These are phyloP conservation scores for Mucor saturninus DNA, from an alignment of 371 early-diverging fungal genomes.

Conservation along the genomic window DNA sequence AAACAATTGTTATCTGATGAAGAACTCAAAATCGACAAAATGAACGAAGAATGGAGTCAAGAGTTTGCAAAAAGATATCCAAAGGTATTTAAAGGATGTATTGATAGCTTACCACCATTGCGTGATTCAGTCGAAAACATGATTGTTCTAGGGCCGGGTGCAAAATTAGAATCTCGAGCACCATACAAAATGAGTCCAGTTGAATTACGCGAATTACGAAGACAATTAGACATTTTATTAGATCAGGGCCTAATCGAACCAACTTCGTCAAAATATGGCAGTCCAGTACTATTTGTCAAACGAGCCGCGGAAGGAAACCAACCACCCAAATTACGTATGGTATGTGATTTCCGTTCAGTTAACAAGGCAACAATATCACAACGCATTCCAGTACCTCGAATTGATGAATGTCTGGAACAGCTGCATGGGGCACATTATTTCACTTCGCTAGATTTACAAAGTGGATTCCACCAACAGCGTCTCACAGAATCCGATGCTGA, in stretches of 20 bases:
- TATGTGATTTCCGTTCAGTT: conserved; percentile 36
- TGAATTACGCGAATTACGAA: conserved; percentile 38
- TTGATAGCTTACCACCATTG: conserved; percentile 9
- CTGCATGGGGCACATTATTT: conserved; percentile 40
- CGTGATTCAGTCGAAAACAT: conserved; percentile 25
- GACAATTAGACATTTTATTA: conserved; percentile 37
- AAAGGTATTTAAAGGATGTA: conserved; percentile 2
- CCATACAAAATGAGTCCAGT: conserved; percentile 34
- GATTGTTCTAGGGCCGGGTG: conserved; percentile 17
- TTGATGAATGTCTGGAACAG: conserved; percentile 50
- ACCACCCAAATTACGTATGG: conserved; percentile 33
- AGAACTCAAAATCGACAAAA: not conserved
- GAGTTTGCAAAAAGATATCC: conserved; percentile 3
- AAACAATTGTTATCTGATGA: too few relatives aligned
- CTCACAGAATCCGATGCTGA: conserved; percentile 15
- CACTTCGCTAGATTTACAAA: conserved; percentile 51
- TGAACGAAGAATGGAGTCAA: not conserved
- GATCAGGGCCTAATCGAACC: conserved; percentile 19
- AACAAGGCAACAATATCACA: conserved; percentile 48
- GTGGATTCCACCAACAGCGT: conserved; percentile 53
- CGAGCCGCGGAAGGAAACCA: conserved; percentile 34
- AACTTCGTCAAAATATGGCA: conserved; percentile 46
- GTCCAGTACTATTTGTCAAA: conserved; percentile 44
- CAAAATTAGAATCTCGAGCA: conserved; percentile 15
- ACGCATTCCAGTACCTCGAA: conserved; percentile 50